Percentiles rank a stretch among this genome's conserved stretches.
phyloP scores from a whole-genome alignment of 1,139 yeast species.

The Blastobotrys malaysiensis region DNA sequence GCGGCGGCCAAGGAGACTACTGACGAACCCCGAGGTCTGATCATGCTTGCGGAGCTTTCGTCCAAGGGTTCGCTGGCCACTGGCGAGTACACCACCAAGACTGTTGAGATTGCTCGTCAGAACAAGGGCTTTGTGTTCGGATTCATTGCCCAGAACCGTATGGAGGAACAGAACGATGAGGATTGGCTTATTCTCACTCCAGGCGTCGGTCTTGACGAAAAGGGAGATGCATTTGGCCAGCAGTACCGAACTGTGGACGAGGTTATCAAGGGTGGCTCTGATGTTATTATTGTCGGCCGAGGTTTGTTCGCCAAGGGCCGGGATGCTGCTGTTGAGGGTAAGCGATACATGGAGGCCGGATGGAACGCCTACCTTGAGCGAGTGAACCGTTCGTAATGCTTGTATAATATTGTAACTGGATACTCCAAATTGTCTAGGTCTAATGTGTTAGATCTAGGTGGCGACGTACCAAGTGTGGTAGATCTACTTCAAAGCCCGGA shows the following conservation, averaged over 20 bases:
- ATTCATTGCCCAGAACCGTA: conserved; percentile 86
- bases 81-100: conserved; percentile 81
- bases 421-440: no score
- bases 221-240: conserved; percentile 95
- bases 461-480: no score
- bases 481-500: no score
- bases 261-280: conserved; percentile 79
- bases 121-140: conserved; percentile 92
- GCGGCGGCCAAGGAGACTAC: conserved; percentile 75
- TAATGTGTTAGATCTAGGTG: no score
- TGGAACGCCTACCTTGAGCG: conserved; percentile 69
- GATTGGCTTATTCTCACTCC: conserved; percentile 98
- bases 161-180: conserved; percentile 63
- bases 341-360: conserved; percentile 86
- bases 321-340: conserved; percentile 81
- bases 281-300: conserved; percentile 93
- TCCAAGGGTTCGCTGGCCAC: conserved; percentile 89
- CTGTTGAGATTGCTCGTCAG: conserved; percentile 83
- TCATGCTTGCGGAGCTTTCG: conserved; percentile 94
- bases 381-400: no score
- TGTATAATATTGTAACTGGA: no score
- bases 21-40: conserved; percentile 60
- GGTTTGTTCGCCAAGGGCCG: conserved; percentile 95
- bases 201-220: conserved; percentile 96
- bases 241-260: conserved; percentile 91